These are phyloP conservation scores for Saccharomycopsis sp. DNA, from an alignment of 805 yeast genomes.

Conservation along the genomic window DNA sequence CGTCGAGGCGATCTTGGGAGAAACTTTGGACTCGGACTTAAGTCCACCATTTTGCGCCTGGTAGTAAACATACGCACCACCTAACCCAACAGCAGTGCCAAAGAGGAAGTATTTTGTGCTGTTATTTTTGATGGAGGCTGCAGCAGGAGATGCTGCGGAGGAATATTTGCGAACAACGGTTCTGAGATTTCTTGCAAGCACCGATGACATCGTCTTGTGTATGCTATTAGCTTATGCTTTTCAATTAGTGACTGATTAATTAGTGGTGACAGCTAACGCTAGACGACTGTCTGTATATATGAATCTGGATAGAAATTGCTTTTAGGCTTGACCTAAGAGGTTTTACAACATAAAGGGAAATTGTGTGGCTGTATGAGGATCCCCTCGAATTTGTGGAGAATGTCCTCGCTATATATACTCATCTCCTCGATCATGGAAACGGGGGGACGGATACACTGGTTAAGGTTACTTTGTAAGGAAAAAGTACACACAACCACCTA, in stretches of 20 bases:
- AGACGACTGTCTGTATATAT: too few species aligned
- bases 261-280: too few species aligned
- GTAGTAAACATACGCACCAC: not conserved
- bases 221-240: too few species aligned
- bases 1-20: not conserved
- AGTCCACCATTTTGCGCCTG: not conserved
- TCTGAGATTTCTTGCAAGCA: not conserved
- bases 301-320: too few species aligned
- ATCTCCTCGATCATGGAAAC: not conserved
- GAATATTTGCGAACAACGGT: not conserved
- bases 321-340: too few species aligned
- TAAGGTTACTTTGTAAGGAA: too few species aligned
- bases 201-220: too few species aligned
- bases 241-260: too few species aligned
- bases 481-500: not conserved
- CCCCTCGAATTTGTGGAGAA: not conserved
- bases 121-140: not conserved
- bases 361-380: too few species aligned
- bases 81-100: slow-evolving; percentile 1
- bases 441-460: too few species aligned
- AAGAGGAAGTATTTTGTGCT: not conserved
- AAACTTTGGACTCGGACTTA: not conserved
- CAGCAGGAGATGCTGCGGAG: not conserved
- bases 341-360: too few species aligned
- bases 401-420: not conserved